phyloP scores from a whole-genome alignment of 2,329 filamentous ascomycete genomes.

The Rutstroemia sp. region DNA sequence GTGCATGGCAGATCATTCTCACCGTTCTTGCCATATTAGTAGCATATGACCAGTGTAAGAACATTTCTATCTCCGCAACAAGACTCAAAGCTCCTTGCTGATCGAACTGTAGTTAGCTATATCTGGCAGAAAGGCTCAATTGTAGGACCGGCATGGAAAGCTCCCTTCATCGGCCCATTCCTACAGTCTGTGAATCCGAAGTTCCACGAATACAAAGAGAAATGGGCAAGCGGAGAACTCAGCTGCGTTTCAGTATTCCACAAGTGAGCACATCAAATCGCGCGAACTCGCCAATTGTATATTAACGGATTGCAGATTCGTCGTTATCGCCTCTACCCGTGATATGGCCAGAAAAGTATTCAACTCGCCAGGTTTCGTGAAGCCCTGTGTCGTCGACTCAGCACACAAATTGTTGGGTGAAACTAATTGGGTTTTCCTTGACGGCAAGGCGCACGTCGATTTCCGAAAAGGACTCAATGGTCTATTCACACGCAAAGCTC shows the following conservation, averaged over 20 bases:
- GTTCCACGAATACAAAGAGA: constrained; percentile 82
- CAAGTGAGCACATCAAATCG: constrained; percentile 58
- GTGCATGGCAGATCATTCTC: constrained; percentile 58
- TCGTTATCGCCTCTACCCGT: constrained; percentile 90
- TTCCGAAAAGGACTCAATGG: constrained; percentile 95
- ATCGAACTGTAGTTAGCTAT: constrained; percentile 55
- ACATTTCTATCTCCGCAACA: neutral
- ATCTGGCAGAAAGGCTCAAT: constrained; percentile 69
- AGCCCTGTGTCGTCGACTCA: constrained; percentile 92
- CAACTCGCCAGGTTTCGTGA: constrained; percentile 86
- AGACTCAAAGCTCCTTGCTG: neutral
- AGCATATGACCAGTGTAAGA: constrained; percentile 83
- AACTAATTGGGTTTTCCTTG: constrained; percentile 95
- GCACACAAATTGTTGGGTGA: constrained; percentile 88
- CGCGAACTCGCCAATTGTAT: neutral
- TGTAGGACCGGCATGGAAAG: constrained; percentile 66
- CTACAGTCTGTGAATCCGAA: constrained; percentile 86
- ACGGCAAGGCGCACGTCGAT: constrained; percentile 90
- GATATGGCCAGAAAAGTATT: constrained; percentile 96
- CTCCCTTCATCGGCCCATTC: constrained; percentile 92
- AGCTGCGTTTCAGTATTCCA: constrained; percentile 99
- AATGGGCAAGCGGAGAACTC: constrained; percentile 85
- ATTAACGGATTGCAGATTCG: constrained; percentile 57
- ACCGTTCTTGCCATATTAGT: constrained; percentile 65
- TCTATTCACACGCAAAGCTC: constrained; percentile 84